These are phyloP conservation scores for Calcarisporium arbuscula DNA, from an alignment of 2,329 filamentous ascomycete genomes.

Conservation along the genomic window DNA sequence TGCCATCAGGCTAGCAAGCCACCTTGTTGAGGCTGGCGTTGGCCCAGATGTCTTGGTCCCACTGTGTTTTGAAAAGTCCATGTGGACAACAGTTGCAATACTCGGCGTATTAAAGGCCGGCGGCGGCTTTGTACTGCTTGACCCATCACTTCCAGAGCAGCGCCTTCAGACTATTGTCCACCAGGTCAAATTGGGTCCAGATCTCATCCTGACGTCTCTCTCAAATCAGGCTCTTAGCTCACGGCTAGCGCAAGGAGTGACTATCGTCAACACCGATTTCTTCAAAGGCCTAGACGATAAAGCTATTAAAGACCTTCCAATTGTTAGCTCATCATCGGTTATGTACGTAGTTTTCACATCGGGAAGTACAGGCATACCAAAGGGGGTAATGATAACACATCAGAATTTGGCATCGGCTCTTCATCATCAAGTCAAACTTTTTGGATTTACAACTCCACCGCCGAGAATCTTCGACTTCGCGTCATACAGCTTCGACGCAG, in stretches of 20 bases:
- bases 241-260: no score
- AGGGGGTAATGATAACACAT: slow-evolving; percentile 42
- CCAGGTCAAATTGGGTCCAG: not conserved
- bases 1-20: slow-evolving; percentile 10
- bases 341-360: slow-evolving; percentile 46
- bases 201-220: no score
- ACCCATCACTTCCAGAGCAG: slow-evolving; percentile 2
- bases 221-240: no score
- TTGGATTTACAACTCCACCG: not conserved
- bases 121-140: slow-evolving; percentile 10
- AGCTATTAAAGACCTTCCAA: no score
- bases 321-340: not conserved
- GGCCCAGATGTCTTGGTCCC: slow-evolving; percentile 1
- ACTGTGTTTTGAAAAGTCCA: slow-evolving; percentile 15
- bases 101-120: slow-evolving; percentile 14
- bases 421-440: slow-evolving; percentile 25
- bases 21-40: slow-evolving; percentile 4
- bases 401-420: slow-evolving; percentile 32
- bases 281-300: no score
- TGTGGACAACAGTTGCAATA: slow-evolving; percentile 11
- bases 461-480: slow-evolving; percentile 10
- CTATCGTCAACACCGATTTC: no score
- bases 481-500: slow-evolving; percentile 11
- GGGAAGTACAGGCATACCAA: slow-evolving; percentile 47
- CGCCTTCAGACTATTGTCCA: slow-evolving; percentile 4